These are phyloP conservation scores for Pseudotsuga menziesii DNA, from an alignment of 75 land plant species.

Conservation along the genomic window DNA sequence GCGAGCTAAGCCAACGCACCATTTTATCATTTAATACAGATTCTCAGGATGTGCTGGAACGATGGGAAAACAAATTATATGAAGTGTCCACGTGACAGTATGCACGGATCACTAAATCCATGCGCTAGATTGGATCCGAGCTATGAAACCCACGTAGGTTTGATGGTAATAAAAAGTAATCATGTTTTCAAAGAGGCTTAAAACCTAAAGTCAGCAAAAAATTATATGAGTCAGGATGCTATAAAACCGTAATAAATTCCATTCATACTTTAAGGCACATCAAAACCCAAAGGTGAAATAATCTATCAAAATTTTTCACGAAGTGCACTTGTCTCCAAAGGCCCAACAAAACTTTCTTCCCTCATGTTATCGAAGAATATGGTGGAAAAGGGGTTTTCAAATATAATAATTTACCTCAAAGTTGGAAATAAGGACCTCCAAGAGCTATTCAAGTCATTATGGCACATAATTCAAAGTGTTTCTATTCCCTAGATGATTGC, in stretches of 20 bases:
- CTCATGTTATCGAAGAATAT: background rate
- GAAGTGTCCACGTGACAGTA: too few relatives aligned
- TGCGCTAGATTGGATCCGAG: too few relatives aligned
- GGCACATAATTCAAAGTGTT: conserved; percentile 73
- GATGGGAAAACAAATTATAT: too few relatives aligned
- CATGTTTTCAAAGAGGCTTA: background rate
- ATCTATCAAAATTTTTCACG: too few relatives aligned
- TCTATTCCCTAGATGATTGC: conserved; percentile 92
- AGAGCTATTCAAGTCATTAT: conserved; percentile 98
- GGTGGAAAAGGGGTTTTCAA: background rate
- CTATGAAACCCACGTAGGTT: too few relatives aligned
- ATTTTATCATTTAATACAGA: too few relatives aligned
- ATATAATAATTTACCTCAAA: conserved; percentile 56
- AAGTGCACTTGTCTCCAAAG: too few relatives aligned
- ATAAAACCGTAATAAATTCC: too few relatives aligned
- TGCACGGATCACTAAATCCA: too few relatives aligned
- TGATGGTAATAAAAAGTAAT: background rate
- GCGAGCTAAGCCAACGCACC: too few relatives aligned
- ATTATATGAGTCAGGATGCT: background rate
- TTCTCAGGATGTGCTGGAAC: too few relatives aligned
- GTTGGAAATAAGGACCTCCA: conserved; percentile 89
- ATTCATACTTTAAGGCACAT: background rate
- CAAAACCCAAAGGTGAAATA: background rate
- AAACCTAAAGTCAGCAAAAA: background rate
- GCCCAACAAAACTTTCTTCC: too few relatives aligned